Conservation (phyloP, 257 asterid genomes). For the Vinca minor region DNA sequence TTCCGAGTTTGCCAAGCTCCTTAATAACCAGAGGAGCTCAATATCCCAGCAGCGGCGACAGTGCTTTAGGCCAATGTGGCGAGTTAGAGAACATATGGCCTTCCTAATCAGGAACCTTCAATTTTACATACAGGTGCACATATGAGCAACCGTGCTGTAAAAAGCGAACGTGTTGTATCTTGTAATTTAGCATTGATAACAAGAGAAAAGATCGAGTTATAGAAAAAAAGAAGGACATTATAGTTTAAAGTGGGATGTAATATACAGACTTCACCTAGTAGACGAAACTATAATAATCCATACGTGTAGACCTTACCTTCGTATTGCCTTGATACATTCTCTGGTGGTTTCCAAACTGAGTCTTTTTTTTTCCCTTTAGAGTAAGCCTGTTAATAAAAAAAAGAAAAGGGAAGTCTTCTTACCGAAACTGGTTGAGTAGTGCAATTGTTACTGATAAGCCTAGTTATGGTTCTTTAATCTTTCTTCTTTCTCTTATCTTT, state of each 20-base stretch:
- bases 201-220: too few species aligned
- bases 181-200: not conserved
- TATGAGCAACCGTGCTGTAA: slow-evolving; percentile 9
- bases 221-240: too few species aligned
- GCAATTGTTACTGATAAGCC: not conserved
- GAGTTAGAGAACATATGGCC: slow-evolving; percentile 96
- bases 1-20: slow-evolving; percentile 61
- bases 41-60: slow-evolving; percentile 67
- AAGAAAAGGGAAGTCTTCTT: too few species aligned
- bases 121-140: slow-evolving; percentile 75
- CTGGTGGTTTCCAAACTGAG: not conserved
- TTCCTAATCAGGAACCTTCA: slow-evolving; percentile 93
- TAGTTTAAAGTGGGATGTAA: too few species aligned
- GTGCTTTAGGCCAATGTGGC: slow-evolving; percentile 87
- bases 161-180: too few species aligned
- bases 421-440: not conserved
- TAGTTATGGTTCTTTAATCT: not conserved
- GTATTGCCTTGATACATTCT: not conserved
- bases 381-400: too few species aligned
- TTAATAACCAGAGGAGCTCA: slow-evolving; percentile 33
- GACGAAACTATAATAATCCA: not conserved
- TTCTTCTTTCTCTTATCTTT: not conserved
- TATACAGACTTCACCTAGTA: too few species aligned
- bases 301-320: not conserved
- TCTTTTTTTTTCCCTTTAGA: too few species aligned